phyloP scores from a whole-genome alignment of 2,329 filamentous ascomycete species.

The Aspergillus awamori region DNA sequence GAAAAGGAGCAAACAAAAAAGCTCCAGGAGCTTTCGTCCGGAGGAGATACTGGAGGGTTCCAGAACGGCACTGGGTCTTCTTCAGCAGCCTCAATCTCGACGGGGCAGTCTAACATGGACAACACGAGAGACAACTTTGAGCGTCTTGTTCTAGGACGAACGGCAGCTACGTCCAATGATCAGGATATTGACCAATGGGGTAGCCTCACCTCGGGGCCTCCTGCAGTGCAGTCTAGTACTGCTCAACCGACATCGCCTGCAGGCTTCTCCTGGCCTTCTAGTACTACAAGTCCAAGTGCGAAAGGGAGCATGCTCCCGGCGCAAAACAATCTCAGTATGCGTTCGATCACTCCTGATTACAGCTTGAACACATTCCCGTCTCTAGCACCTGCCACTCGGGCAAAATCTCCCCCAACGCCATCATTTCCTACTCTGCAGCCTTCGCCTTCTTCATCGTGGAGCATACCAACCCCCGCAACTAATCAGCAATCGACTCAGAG shows the following conservation, averaged over 20 bases:
- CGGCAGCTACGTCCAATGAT: slow-evolving; percentile 37
- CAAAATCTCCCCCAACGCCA: slow-evolving; percentile 32
- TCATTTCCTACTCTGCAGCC: slow-evolving; percentile 35
- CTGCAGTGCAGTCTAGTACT: slow-evolving; percentile 29
- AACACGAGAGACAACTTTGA: slow-evolving; percentile 76
- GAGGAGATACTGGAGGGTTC: slow-evolving; percentile 53
- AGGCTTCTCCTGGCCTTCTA: slow-evolving; percentile 50
- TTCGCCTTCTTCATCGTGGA: slow-evolving; percentile 30
- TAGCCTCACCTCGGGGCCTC: slow-evolving; percentile 33
- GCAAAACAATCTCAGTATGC: slow-evolving; percentile 34
- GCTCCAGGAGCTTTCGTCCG: slow-evolving; percentile 76
- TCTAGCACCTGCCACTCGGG: slow-evolving; percentile 45
- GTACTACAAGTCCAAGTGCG: slow-evolving; percentile 21
- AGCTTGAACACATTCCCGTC: slow-evolving; percentile 52
- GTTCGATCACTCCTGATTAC: slow-evolving; percentile 57
- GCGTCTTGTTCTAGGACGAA: slow-evolving; percentile 78
- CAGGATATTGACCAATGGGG: slow-evolving; percentile 39
- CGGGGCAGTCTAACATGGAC: slow-evolving; percentile 53
- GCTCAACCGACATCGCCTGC: slow-evolving; percentile 23
- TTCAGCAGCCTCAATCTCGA: slow-evolving; percentile 29
- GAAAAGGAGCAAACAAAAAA: slow-evolving; percentile 89
- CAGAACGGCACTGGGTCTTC: slow-evolving; percentile 31
- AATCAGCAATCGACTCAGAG: slow-evolving; percentile 20
- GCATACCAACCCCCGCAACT: slow-evolving; percentile 15
- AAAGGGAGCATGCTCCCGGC: slow-evolving; percentile 23